Base-by-base conservation (phyloP, 2,329 filamentous ascomycete species). In the Colletotrichum abscissum region DNA sequence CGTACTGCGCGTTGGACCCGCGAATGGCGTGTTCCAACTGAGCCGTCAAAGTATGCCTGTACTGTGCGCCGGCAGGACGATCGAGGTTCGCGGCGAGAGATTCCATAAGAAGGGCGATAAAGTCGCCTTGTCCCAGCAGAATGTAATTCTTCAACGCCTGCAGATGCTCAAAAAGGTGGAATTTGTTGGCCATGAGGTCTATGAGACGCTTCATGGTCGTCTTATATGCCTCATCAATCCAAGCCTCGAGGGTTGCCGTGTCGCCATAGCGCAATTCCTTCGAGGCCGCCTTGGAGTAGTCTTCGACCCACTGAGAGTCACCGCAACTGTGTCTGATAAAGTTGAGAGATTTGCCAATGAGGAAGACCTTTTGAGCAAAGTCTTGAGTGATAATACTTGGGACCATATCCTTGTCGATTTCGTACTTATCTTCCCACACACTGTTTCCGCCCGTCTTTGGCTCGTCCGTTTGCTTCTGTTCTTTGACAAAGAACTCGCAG, bases 371-470 rank as follows among this genome's bases (percentile, higher is more conserved):
- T 77, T 97, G 94, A 0, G 97, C 95, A 83, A 99, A 98, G 74
- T 98, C 95, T 57, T 93, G 89, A 0, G 95, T 97, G 77, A 98
- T 95, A 79, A 98, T 98, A 55, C 93, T 95, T 0, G 97, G 97
- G 28, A 98, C 92, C 93, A 98, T 97, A 60, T 90, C 88, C 72
- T 93, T 89, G 77, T 94, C 92, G 52, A 98, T 88, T 79, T 94
- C 93, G 84, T 98, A 99, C 81, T 98, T 98, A 82, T 98, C 95
- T 82, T 98, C 95, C 97, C 97, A 99, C 2, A 98, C 95, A 76
- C 95, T 98, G 49, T 93, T 95, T 24, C 68, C 72, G n/a, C 74
- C 74, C 81, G 75, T 84, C 77, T 77, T 78, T 70, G 69, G 78
- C 63, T 82, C 79, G 35, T 87, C 83, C 58, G 84, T 83, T 5